Percentiles rank a stretch among this genome's conserved stretches.
These are phyloP conservation scores for Ascochyta koolunga DNA, from an alignment of 2,329 filamentous ascomycete species.

Conservation along the genomic window DNA sequence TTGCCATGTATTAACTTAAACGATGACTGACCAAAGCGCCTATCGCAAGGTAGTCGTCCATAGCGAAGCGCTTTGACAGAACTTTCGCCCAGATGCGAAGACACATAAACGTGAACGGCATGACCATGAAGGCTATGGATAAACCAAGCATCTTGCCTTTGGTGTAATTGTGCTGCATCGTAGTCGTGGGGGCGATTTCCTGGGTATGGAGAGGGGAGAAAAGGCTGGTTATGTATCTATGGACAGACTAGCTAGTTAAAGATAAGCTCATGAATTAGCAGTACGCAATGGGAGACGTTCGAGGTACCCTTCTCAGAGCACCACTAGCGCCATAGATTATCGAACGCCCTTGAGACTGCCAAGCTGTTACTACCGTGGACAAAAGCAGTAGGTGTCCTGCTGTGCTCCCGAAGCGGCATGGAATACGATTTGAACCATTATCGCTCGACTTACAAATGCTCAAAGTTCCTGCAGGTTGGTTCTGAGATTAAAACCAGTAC, in stretches of 20 bases:
- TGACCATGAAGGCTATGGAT: slow-evolving; percentile 25
- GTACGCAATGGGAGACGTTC: too few species aligned
- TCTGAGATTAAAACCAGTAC: neutral
- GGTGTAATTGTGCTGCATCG: slow-evolving; percentile 31
- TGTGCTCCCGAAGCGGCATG: neutral
- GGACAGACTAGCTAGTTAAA: neutral
- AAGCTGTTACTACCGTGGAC: neutral
- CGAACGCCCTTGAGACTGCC: neutral
- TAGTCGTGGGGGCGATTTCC: neutral
- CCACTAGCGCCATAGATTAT: too few species aligned
- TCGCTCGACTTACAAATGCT: neutral
- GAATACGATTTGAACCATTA: too few species aligned
- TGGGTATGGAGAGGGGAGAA: too few species aligned
- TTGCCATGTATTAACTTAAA: too few species aligned
- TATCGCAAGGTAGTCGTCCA: slow-evolving; percentile 31
- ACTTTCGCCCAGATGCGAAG: slow-evolving; percentile 33
- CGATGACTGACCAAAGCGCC: slow-evolving; percentile 28
- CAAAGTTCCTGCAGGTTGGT: neutral
- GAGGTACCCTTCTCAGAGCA: too few species aligned
- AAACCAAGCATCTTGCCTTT: slow-evolving; percentile 29
- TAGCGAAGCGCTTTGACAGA: slow-evolving; percentile 24
- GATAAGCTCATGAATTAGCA: too few species aligned
- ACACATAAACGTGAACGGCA: slow-evolving; percentile 22
- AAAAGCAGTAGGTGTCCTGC: neutral
- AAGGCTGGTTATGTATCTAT: neutral